These are phyloP conservation scores for Pichia occidentalis DNA, from an alignment of 805 yeast species.

Conservation along the genomic window DNA sequence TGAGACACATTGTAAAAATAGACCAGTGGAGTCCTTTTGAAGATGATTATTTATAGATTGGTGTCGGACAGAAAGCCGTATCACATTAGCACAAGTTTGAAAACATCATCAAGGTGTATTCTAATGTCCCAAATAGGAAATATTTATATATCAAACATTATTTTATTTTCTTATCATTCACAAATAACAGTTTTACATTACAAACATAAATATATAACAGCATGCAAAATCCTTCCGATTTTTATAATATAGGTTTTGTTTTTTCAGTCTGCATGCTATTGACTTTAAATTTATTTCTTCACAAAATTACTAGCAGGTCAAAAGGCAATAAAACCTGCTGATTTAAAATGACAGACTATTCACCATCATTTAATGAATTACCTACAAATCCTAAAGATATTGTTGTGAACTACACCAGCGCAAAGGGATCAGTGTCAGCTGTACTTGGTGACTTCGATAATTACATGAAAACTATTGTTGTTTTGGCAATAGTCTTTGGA, in stretches of 20 bases:
- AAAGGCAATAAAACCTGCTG: too few relatives aligned
- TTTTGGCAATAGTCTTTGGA: conserved; percentile 45
- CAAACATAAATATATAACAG: too few relatives aligned
- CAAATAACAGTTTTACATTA: too few relatives aligned
- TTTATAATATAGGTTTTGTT: too few relatives aligned
- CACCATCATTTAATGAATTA: not conserved
- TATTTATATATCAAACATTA: conserved; percentile 10
- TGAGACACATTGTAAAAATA: conserved; percentile 77
- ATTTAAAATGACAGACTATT: too few relatives aligned
- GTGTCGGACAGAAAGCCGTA: too few relatives aligned
- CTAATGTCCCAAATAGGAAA: conserved; percentile 30
- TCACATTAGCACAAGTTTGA: too few relatives aligned
- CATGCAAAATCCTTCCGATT: too few relatives aligned
- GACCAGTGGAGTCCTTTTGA: conserved; percentile 38
- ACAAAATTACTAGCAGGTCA: too few relatives aligned
- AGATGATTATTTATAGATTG: conserved; percentile 38
- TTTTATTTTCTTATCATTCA: not conserved
- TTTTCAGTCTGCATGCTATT: too few relatives aligned
- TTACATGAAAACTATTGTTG: conserved; percentile 28
- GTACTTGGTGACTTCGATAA: conserved; percentile 39
- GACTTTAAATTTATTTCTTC: too few relatives aligned
- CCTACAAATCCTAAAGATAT: conserved; percentile 16
- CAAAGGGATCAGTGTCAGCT: conserved; percentile 33
- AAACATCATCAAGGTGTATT: conserved; percentile 21
- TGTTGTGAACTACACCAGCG: conserved; percentile 36